Base-by-base conservation (phyloP, 768 basidiomycete genomes). In the Pulveroboletus sp. region DNA sequence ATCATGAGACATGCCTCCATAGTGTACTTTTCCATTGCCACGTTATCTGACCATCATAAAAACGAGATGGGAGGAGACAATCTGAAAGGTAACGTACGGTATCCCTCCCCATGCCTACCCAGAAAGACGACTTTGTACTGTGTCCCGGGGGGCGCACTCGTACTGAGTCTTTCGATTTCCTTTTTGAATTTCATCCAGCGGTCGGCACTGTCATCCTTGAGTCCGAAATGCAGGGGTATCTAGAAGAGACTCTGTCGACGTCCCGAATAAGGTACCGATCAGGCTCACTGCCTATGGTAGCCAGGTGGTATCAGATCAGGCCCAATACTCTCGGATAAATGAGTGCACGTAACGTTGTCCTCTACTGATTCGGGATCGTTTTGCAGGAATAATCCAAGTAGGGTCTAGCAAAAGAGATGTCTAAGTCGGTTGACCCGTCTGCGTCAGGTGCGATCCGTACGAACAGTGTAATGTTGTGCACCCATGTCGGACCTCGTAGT, bases 101-200 rank as follows among this genome's bases (percentile, higher is more conserved):
- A 79, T 47, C 86, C 87, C 63, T 89, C 71, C 3, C 88, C 88
- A 52, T 91, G 89, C 51, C 88, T 73, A 2, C 78, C 79, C 3
- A 89, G 64, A 51, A 83, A 78, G 47, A 89, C 59, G 17, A 85
- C 70, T 58, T 88, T 90, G 69, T 82, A 83, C 11, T 65, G 65
- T 20, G 70, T 71, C 2, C 65, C 69, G 0, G 58, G 43, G 2
- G 65, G 63, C 1, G 78, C 73, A 3, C 56, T 53, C 2, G 58
- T 51, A 49, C 85, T 83, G 46, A 88, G 60, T 14, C 62, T 54
- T 3, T 63, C 48, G 10, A 89, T 64, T 17, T 70, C 62, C 0
- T 39, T 27, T 40, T 63, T 63, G 56, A 86, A 73, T 6, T 54
- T 72, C 6, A 46, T 47, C 85, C 85, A 88, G 38, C 80, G 70